Conservation (phyloP, 2,329 filamentous ascomycete genomes). For the Colletotrichum sp. region DNA sequence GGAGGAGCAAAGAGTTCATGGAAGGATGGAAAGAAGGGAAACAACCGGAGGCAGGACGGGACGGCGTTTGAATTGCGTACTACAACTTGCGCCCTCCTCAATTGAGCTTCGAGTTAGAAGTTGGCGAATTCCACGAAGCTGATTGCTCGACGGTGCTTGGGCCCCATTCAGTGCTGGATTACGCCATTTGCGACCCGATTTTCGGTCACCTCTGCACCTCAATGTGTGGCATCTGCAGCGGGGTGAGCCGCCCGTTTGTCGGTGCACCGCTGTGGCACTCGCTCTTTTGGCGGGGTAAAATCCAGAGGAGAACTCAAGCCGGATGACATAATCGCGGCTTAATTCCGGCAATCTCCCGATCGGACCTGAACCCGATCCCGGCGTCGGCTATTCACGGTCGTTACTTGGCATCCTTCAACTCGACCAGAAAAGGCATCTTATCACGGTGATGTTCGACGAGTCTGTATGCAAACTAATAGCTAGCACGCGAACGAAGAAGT, state of each 20-base stretch:
- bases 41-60: neutral
- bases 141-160: constrained; percentile 8
- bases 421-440: neutral
- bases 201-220: neutral
- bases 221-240: neutral
- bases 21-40: neutral
- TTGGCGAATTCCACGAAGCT: constrained; percentile 10
- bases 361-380: neutral
- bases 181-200: constrained; percentile 14
- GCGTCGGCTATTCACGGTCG: neutral
- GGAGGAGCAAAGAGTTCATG: constrained; percentile 17
- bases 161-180: constrained; percentile 5
- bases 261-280: neutral
- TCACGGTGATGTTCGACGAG: neutral
- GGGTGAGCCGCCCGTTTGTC: constrained; percentile 12
- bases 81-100: neutral
- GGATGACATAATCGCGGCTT: neutral
- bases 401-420: neutral
- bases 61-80: neutral
- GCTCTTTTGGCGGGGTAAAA: constrained; percentile 14
- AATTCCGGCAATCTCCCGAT: neutral
- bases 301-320: neutral
- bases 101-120: neutral
- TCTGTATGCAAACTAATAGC: rapidly evolving
- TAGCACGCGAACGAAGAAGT: neutral